Conservation (phyloP, 441 rosid species). For the Adansonia grandidieri region DNA sequence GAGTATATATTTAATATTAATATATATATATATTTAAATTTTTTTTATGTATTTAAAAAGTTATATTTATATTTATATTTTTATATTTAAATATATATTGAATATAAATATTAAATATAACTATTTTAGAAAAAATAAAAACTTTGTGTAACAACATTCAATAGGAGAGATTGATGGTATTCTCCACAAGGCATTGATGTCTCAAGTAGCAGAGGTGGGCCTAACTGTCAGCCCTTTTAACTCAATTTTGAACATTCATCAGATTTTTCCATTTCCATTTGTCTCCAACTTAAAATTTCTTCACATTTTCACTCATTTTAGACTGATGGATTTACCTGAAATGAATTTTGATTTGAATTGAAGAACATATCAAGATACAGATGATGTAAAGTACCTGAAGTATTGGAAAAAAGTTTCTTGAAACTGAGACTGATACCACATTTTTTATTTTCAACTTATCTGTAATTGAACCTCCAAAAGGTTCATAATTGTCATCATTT, state of each 20-base stretch:
- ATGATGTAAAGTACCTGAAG: background rate
- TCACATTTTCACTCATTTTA: background rate
- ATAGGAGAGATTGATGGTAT: background rate
- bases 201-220: background rate
- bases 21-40: no score
- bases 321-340: background rate
- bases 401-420: background rate
- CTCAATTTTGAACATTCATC: constrained; percentile 16
- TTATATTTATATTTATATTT: no score
- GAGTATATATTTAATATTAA: no score
- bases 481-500: background rate
- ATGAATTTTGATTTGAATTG: background rate
- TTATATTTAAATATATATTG: no score
- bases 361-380: background rate
- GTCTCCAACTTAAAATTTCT: background rate
- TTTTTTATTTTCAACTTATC: background rate
- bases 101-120: no score
- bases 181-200: background rate
- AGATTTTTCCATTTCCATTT: background rate
- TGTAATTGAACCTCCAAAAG: background rate
- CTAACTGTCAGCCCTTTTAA: background rate
- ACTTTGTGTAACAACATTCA: no score
- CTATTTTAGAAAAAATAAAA: no score
- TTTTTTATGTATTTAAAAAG: no score
- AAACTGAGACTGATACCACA: background rate